Evolutionary conservation across 2,329 filamentous ascomycete species (phyloP).

Genomic region (Phaeosphaeria sp.): DNA sequence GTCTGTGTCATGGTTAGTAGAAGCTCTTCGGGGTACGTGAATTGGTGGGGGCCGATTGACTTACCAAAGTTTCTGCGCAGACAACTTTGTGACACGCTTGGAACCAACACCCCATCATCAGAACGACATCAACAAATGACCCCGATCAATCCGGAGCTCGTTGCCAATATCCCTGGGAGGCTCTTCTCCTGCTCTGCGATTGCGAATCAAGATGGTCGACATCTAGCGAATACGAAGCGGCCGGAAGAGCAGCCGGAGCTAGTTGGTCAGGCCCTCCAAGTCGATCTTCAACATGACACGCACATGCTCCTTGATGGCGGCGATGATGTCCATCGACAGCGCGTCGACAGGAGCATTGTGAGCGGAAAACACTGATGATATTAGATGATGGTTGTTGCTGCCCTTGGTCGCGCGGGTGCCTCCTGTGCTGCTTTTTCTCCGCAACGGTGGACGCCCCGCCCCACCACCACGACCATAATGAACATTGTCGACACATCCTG

Average conservation of each 20-base stretch:
- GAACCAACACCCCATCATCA: not conserved
- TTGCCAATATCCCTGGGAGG: not conserved
- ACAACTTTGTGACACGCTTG: not conserved
- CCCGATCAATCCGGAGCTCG: not conserved
- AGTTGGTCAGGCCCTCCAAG: not conserved
- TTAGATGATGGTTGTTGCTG: not conserved
- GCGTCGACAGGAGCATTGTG: not conserved
- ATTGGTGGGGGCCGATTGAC: not conserved
- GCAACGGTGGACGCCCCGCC: not conserved
- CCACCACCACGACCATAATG: not conserved
- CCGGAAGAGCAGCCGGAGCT: not conserved
- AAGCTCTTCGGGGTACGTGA: not conserved
- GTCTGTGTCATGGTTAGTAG: constrained; percentile 10
- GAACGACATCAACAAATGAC: not conserved
- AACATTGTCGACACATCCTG: not conserved
- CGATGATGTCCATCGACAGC: not conserved
- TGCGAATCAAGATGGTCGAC: not conserved
- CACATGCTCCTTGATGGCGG: not conserved
- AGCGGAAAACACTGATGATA: not conserved
- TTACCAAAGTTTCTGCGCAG: not conserved
- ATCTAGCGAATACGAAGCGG: not conserved
- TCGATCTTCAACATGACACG: not conserved
- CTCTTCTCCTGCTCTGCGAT: not conserved
- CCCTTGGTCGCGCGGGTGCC: not conserved
- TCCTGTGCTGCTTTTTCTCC: not conserved